phyloP scores from a whole-genome alignment of 768 basidiomycete genomes.

The Amanita rubescens region DNA sequence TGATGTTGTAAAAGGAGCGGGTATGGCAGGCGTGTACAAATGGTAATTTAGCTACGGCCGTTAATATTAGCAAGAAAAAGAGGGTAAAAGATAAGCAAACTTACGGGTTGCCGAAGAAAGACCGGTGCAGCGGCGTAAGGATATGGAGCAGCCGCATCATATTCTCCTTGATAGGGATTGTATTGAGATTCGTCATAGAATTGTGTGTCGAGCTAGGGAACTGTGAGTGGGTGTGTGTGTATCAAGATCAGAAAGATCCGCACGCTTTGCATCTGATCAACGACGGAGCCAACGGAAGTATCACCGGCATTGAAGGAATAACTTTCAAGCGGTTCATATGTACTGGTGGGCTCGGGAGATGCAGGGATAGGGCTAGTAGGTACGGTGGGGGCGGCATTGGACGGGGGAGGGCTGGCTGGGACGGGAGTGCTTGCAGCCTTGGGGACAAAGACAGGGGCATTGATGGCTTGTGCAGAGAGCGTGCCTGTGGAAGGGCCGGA shows the following conservation, averaged over 20 bases:
- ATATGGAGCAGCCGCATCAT: not conserved
- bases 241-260: not conserved
- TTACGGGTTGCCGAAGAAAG: slow-evolving; percentile 9
- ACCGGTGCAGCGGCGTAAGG: slow-evolving; percentile 2
- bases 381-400: not conserved
- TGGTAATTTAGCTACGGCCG: slow-evolving; percentile 78
- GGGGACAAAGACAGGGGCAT: slow-evolving; percentile 82
- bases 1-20: slow-evolving; percentile 44
- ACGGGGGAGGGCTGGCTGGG: slow-evolving; percentile 21
- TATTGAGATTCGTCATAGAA: slow-evolving; percentile 9
- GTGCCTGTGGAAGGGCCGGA: slow-evolving; percentile 33
- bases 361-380: not conserved
- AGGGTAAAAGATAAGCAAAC: no score
- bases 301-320: slow-evolving; percentile 19
- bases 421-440: slow-evolving; percentile 33
- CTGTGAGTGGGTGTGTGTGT: slow-evolving; percentile 3
- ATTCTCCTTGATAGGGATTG: slow-evolving; percentile 8
- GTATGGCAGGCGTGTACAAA: slow-evolving; percentile 71
- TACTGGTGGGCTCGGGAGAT: slow-evolving; percentile 1
- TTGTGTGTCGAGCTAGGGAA: slow-evolving; percentile 1
- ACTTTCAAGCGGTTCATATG: slow-evolving; percentile 17
- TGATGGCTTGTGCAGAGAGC: slow-evolving; percentile 59
- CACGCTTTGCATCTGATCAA: slow-evolving; percentile 28
- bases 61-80: not conserved
- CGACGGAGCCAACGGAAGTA: slow-evolving; percentile 15